A percentile compares a stretch with the other conserved stretches of the same genome.
Evolutionary conservation across 2,329 filamentous ascomycete genomes (phyloP).

Genomic region (Aspergillus sp.): DNA sequence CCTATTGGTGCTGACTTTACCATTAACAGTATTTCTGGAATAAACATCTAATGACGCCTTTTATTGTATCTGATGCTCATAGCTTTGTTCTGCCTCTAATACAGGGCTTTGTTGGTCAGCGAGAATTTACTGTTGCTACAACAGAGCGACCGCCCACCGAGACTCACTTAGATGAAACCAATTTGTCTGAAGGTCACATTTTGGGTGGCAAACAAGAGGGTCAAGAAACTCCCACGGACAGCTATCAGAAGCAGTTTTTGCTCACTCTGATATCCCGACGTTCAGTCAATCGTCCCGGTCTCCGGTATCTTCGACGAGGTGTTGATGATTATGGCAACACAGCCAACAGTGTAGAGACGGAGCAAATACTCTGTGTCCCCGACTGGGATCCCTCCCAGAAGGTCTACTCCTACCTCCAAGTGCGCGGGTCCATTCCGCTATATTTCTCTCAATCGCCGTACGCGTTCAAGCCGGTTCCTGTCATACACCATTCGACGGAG

Average conservation of each 20-base stretch:
- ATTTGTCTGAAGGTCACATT: constrained; percentile 26
- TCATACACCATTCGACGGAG: constrained; percentile 74
- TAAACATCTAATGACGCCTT: constrained; percentile 66
- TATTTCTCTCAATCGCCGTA: constrained; percentile 96
- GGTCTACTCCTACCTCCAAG: constrained; percentile 79
- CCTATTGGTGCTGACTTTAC: background rate
- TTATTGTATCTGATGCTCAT: constrained; percentile 71
- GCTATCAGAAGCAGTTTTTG: constrained; percentile 55
- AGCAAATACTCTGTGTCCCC: constrained; percentile 79
- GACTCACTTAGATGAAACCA: constrained; percentile 8
- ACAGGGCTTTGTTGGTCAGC: constrained; percentile 91
- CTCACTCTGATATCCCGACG: constrained; percentile 91
- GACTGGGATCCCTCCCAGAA: constrained; percentile 62
- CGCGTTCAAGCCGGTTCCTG: constrained; percentile 81
- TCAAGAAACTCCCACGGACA: constrained; percentile 23
- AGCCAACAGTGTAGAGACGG: constrained; percentile 91
- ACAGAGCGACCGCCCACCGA: constrained; percentile 14
- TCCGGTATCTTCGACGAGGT: constrained; percentile 86
- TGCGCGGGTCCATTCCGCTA: constrained; percentile 85
- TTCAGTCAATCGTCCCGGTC: constrained; percentile 78
- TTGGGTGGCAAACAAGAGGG: constrained; percentile 43
- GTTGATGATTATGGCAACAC: constrained; percentile 85
- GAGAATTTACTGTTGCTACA: constrained; percentile 68
- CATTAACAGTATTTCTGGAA: constrained; percentile 81
- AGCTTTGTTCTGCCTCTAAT: constrained; percentile 75